Base-by-base conservation (phyloP, 2,329 filamentous ascomycete genomes). In the Colletotrichum sp. region DNA sequence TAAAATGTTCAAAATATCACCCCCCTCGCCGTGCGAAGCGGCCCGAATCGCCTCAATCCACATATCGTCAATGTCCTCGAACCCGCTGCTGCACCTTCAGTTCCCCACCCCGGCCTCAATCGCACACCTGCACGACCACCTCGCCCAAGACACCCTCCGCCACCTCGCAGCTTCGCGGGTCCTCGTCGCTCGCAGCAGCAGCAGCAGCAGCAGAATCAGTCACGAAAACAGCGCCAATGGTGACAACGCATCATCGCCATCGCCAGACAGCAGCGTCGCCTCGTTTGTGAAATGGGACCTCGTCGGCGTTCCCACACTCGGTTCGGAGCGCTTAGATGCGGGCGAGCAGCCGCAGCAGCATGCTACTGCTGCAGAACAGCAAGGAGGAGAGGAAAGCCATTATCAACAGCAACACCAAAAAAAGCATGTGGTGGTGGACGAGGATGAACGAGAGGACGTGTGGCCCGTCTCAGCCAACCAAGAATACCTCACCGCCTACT, bases 61-160 rank as follows among this genome's bases (percentile, higher is more conserved):
- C 75, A 76, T 87, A 19, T 76, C 79, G 11, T 84, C 86, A 61
- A 87, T 86, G 86, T 80, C 84, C 61, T 74, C 79, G 48, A 86
- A 87, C 77, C 76, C 82, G 15, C 75, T 87, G 28, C 83, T 85
- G 60, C 84, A 86, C 71, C 83, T 83, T 2, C 84, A 87, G 75
- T 86, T 87, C 69, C 85, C 86, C 16, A 83, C 80, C 8, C 67
- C 77, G 8, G 79, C 81, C 19, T 82, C 81, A 61, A 79, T 82
- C 34, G 71, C 66, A 11, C 82, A 80, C 8, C 80, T 86, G 25
- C 79, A 77, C 48, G 72, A 65, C 6, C 85, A 81, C 79, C 77
- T 87, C 34, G 76, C 74, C 28, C 78, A 75, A 34, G 80, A 86
- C 70, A 82, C 82, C 27, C 68, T 81, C 64, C 76, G 79, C 71